These are phyloP conservation scores for Dichomitus squalens DNA, from an alignment of 1,284 basidiomycete genomes.

Conservation along the genomic window DNA sequence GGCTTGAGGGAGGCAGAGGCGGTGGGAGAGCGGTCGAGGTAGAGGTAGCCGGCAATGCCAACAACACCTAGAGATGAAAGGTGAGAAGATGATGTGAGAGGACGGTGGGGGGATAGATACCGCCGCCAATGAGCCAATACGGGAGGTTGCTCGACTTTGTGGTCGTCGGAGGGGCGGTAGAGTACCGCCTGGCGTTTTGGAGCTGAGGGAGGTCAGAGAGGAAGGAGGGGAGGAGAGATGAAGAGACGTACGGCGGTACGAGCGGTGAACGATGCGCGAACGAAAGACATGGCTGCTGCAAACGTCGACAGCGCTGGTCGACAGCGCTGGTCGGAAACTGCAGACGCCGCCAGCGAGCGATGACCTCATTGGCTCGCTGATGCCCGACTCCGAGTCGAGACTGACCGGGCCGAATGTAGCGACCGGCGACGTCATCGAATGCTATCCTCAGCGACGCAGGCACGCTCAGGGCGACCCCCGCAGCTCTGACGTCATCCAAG, in stretches of 20 bases:
- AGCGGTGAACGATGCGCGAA: constrained; percentile 29
- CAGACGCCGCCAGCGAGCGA: neutral
- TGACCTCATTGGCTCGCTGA: too few species aligned
- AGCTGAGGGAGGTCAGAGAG: constrained; percentile 15
- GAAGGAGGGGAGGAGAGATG: neutral
- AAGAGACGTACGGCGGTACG: constrained; percentile 26
- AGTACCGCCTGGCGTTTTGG: constrained; percentile 41
- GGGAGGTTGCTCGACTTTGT: constrained; percentile 53
- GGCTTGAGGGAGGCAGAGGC: constrained; percentile 28
- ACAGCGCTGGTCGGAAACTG: neutral
- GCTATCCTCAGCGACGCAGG: neutral
- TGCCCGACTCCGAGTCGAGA: too few species aligned
- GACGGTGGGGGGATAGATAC: constrained; percentile 9
- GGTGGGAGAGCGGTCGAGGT: constrained; percentile 37
- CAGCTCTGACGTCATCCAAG: constrained; percentile 19
- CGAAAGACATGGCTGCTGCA: constrained; percentile 31
- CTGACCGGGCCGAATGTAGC: too few species aligned
- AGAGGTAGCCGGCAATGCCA: constrained; percentile 55
- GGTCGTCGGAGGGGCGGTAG: constrained; percentile 46
- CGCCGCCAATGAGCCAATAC: constrained; percentile 49
- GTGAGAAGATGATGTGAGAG: too few species aligned
- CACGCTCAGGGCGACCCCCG: too few species aligned
- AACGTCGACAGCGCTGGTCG: neutral
- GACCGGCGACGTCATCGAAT: neutral
- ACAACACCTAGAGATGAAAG: constrained; percentile 37